Evolutionary conservation across 2,329 filamentous ascomycete species (phyloP).

Genomic region (Claviceps digitariae): DNA sequence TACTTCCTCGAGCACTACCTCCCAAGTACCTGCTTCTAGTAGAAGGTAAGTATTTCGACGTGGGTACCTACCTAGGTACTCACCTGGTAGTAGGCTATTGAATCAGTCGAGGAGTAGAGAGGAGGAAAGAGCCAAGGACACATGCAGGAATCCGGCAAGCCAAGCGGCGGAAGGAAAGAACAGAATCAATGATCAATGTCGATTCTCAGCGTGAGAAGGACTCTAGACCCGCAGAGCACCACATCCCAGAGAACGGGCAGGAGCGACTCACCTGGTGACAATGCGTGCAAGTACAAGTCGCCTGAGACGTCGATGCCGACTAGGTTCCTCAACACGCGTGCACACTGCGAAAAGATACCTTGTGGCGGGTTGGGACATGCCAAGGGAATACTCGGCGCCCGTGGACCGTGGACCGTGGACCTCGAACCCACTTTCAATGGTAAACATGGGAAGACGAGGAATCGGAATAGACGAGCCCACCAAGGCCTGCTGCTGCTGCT

Average conservation of each 20-base stretch:
- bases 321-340: slow-evolving; percentile 3
- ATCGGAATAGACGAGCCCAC: neutral
- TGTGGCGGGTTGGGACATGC: slow-evolving; percentile 1
- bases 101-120: neutral
- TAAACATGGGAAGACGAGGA: neutral
- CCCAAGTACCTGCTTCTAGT: neutral
- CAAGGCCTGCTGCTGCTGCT: neutral
- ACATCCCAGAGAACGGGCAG: slow-evolving; percentile 2
- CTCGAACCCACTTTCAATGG: neutral
- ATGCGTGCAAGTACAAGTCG: neutral
- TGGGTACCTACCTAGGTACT: too few relatives aligned
- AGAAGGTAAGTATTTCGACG: too few relatives aligned
- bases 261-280: slow-evolving; percentile 3
- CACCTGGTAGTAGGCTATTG: neutral
- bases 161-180: neutral
- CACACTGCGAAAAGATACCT: slow-evolving; percentile 7
- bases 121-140: neutral
- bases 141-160: neutral
- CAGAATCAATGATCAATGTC: neutral
- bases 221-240: neutral
- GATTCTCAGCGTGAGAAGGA: neutral
- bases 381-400: slow-evolving; percentile 3
- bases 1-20: too few relatives aligned
- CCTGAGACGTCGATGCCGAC: slow-evolving; percentile 3
- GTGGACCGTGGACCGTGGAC: slow-evolving; percentile 4